Percentiles rank a stretch among this genome's conserved stretches.
Evolutionary conservation across 2,329 filamentous ascomycete species (phyloP).

Genomic region (Xylariaceae sp.): DNA sequence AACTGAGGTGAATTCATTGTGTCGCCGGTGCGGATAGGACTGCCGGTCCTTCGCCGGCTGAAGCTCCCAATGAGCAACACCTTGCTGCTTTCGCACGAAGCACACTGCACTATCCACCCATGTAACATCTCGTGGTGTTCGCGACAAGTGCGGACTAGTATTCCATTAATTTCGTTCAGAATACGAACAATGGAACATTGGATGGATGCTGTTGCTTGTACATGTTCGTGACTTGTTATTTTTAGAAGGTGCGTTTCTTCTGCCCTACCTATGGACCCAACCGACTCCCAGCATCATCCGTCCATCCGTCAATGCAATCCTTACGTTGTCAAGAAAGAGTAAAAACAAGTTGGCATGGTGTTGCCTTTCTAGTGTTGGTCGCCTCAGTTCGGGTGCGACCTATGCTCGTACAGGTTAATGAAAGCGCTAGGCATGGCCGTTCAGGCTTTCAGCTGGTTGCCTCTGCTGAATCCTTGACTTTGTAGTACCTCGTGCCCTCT

Average conservation of each 20-base stretch:
- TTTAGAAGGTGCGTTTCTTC: neutral
- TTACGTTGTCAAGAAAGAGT: neutral
- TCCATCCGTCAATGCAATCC: neutral
- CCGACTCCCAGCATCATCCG: neutral
- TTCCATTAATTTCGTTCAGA: neutral
- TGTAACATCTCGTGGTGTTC: no score
- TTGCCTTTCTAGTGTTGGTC: neutral
- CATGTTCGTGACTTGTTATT: neutral
- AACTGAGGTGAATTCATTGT: no score
- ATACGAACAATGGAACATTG: neutral
- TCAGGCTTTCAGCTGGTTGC: neutral
- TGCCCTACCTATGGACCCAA: neutral
- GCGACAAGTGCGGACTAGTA: neutral
- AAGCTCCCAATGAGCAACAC: no score
- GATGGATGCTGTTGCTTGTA: no score
- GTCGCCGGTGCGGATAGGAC: no score
- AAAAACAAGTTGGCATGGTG: no score
- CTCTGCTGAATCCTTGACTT: conserved; percentile 1
- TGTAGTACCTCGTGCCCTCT: conserved; percentile 18
- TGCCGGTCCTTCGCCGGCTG: no score
- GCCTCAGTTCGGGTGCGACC: neutral
- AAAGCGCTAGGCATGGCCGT: neutral
- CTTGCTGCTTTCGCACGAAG: no score
- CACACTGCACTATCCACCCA: no score
- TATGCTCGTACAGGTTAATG: neutral